phyloP scores from a whole-genome alignment of 108 stramenopile genomes.

The Skeletonema tropicum region DNA sequence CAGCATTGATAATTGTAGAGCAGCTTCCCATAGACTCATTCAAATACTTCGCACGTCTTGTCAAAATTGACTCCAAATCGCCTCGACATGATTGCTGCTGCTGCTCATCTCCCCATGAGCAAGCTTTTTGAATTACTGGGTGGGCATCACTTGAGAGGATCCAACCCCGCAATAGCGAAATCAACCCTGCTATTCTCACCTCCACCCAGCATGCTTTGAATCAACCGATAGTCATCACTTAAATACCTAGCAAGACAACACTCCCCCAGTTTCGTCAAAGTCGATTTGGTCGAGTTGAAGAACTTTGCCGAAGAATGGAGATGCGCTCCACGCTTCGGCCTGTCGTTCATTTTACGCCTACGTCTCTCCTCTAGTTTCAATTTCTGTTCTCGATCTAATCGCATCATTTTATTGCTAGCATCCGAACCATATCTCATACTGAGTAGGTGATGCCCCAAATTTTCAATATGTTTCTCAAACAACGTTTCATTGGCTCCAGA shows the following conservation, averaged over 20 bases:
- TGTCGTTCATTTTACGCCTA: neutral
- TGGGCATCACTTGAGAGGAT: slow-evolving; percentile 15
- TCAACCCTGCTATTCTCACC: neutral
- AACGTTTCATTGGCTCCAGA: slow-evolving; percentile 6
- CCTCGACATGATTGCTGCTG: slow-evolving; percentile 16
- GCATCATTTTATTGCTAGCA: neutral
- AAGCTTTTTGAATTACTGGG: slow-evolving; percentile 18
- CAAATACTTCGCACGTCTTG: slow-evolving; percentile 5
- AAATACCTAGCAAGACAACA: slow-evolving; percentile 26
- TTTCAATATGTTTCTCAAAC: slow-evolving; percentile 5
- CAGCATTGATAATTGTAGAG: neutral
- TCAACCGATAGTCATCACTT: slow-evolving; percentile 21
- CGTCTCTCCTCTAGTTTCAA: too few species aligned
- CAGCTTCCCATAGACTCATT: slow-evolving; percentile 1
- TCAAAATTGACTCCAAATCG: slow-evolving; percentile 26
- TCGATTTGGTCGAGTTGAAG: slow-evolving; percentile 1
- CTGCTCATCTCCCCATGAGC: slow-evolving; percentile 17
- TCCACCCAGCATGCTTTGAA: slow-evolving; percentile 22
- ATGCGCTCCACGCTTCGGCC: neutral
- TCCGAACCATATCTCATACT: neutral
- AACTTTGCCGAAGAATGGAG: neutral
- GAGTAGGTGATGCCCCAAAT: neutral
- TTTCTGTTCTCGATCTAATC: neutral
- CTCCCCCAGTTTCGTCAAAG: slow-evolving; percentile 16
- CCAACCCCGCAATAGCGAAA: neutral